Evolutionary conservation across 2,329 filamentous ascomycete species (phyloP), one percentile per base, ranked within the genome.

Genomic region (Macrophomina phaseolina): DNA sequence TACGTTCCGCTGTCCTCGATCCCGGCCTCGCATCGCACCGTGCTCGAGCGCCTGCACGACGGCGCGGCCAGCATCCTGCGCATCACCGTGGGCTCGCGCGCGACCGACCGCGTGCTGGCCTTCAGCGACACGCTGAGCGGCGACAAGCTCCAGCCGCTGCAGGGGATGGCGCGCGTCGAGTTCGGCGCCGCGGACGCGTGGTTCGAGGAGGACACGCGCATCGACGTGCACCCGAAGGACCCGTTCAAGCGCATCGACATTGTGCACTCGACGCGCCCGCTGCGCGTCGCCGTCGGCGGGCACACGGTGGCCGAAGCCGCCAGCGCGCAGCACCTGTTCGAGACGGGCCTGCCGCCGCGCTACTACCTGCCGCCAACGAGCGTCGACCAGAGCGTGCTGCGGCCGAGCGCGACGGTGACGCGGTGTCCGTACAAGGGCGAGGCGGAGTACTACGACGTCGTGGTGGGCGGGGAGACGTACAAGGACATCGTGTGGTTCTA

Each of bases 381-480:
- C 2, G 80, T 89, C 1, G 78, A 77, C 69, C 70, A 75, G 3
- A 69, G 82, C 6, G 76, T 90, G 9, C 76, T 90, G 11, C 75
- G 76, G 0, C 80, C 80, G 6, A 90, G 86, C 70, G 73, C 78
- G 1, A 86, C 84, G 0, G 75, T 73, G n/a, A 89, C 86, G 0
- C 77, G 80, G 63, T 91, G 89, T 74, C 89, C 89, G 2, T 91
- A 91, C 71, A 91, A 91, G 73, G 89, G 89, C 1, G 82, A 85
- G 64, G 89, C 89, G 0, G 81, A 85, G 65, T 91, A 90, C 68
- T 90, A 89, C 69, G 70, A 86, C 65, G 77, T 90, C 0, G 80
- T 82, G 0, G 69, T 88, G 0, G 49, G 56, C 2, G 83, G 79
- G 0, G 75, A 81, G 28, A 72, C 77, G 65, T 76, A 80, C 38